Conservation (phyloP, 257 asterid genomes). For the Cinchona pubescens region DNA sequence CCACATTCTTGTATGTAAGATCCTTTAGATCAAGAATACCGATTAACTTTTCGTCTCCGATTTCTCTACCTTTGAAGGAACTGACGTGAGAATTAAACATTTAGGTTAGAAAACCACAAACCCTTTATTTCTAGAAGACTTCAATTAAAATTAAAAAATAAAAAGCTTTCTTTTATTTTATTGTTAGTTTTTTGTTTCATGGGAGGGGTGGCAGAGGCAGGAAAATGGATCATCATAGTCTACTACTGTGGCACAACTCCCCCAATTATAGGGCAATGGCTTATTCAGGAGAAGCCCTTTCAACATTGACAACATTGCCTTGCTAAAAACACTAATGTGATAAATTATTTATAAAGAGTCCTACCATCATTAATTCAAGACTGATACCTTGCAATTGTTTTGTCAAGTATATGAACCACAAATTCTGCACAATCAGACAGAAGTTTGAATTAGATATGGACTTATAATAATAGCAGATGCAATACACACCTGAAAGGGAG, state of each 20-base stretch:
- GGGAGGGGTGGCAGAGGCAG: too few species aligned
- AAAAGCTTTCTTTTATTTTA: too few species aligned
- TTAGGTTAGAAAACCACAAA: too few species aligned
- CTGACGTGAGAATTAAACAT: constrained; percentile 34
- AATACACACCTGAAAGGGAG: not conserved
- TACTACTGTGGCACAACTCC: not conserved
- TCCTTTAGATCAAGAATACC: constrained; percentile 28
- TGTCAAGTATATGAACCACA: not conserved
- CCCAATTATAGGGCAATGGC: not conserved
- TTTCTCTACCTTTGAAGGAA: constrained; percentile 50
- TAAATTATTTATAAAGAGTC: too few species aligned
- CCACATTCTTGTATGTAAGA: constrained; percentile 7
- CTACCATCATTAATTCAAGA: not conserved
- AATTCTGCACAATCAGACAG: not conserved
- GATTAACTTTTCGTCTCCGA: constrained; percentile 60
- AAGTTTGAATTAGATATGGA: not conserved
- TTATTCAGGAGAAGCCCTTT: not conserved
- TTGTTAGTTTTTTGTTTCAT: too few species aligned
- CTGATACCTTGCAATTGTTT: not conserved
- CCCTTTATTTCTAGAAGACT: too few species aligned
- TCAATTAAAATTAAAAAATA: too few species aligned
- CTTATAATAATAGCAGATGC: not conserved
- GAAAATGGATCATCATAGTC: too few species aligned
- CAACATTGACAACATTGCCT: not conserved
- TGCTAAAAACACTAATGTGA: not conserved